A percentile compares a stretch with the other conserved stretches of the same genome.
phyloP scores from a whole-genome alignment of 306 rosid genomes.

The Vigna angularis region DNA sequence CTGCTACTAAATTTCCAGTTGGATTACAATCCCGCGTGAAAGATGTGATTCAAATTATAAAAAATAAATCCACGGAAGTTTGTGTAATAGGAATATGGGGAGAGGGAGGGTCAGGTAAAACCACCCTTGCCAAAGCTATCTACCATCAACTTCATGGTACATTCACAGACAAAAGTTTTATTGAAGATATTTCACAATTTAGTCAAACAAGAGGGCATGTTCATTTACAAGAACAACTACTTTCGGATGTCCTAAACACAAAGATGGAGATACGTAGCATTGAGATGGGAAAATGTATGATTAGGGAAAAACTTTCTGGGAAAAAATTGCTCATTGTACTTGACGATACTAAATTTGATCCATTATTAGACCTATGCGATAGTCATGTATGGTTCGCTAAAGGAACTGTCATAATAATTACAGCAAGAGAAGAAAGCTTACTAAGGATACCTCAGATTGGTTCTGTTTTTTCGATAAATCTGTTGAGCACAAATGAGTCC shows the following conservation, averaged over 20 bases:
- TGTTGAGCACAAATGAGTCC: too few relatives aligned
- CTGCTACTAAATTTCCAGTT: too few relatives aligned
- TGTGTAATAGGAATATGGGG: too few relatives aligned
- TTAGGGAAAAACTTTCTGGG: neutral
- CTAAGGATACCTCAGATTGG: neutral
- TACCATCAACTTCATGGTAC: too few relatives aligned
- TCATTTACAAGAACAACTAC: neutral
- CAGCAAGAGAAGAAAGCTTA: neutral
- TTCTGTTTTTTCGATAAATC: neutral
- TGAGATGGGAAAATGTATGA: neutral
- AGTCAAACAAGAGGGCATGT: too few relatives aligned
- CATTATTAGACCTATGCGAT: neutral
- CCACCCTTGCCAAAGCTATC: too few relatives aligned
- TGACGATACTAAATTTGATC: neutral
- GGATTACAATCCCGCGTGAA: too few relatives aligned
- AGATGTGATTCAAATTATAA: too few relatives aligned
- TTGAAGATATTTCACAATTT: too few relatives aligned
- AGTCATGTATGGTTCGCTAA: neutral
- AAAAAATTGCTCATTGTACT: neutral
- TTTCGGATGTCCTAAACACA: neutral
- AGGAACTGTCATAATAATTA: constrained; percentile 2
- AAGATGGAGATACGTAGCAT: neutral
- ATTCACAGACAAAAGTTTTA: too few relatives aligned
- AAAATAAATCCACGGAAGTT: too few relatives aligned
- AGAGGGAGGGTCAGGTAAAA: too few relatives aligned